phyloP scores from a whole-genome alignment of 2,329 filamentous ascomycete genomes.

The Scortechinia acanthostroma region DNA sequence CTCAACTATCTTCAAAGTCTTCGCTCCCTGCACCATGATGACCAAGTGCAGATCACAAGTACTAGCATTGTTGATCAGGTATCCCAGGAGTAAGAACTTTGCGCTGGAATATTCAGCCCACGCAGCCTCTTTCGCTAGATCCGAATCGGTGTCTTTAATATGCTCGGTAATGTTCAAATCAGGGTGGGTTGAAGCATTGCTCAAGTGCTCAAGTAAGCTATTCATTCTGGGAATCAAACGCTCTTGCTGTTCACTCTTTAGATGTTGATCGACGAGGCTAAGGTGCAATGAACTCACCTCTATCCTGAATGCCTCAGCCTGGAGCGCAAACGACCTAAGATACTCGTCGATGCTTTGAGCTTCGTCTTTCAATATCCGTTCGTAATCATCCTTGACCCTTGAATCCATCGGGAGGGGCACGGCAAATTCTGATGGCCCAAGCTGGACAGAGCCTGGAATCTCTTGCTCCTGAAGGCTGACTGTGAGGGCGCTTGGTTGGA shows the following conservation, averaged over 20 bases:
- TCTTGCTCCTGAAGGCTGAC: slow-evolving; percentile 13
- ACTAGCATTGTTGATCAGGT: slow-evolving; percentile 23
- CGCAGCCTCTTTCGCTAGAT: slow-evolving; percentile 24
- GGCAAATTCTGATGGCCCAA: slow-evolving; percentile 27
- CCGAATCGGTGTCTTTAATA: slow-evolving; percentile 18
- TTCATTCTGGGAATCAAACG: slow-evolving; percentile 16
- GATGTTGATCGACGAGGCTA: not conserved
- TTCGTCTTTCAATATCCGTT: slow-evolving; percentile 17
- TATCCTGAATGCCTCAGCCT: not conserved
- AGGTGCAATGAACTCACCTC: not conserved
- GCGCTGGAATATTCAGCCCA: slow-evolving; percentile 36
- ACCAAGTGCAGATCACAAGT: slow-evolving; percentile 24
- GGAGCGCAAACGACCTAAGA: slow-evolving; percentile 9
- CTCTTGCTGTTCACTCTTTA: not conserved
- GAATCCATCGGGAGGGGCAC: slow-evolving; percentile 31
- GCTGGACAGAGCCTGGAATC: slow-evolving; percentile 18
- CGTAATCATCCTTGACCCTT: slow-evolving; percentile 29
- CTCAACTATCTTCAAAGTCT: slow-evolving; percentile 25
- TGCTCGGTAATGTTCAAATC: slow-evolving; percentile 30
- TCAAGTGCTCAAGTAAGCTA: slow-evolving; percentile 21
- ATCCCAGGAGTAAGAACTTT: slow-evolving; percentile 32
- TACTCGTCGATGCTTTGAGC: slow-evolving; percentile 17
- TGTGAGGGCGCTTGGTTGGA: slow-evolving; percentile 23
- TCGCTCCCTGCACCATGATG: slow-evolving; percentile 22
- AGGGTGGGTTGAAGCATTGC: slow-evolving; percentile 30